Evolutionary conservation across 768 basidiomycete genomes (phyloP).

Genomic region (Amanita pseudoporphyria): DNA sequence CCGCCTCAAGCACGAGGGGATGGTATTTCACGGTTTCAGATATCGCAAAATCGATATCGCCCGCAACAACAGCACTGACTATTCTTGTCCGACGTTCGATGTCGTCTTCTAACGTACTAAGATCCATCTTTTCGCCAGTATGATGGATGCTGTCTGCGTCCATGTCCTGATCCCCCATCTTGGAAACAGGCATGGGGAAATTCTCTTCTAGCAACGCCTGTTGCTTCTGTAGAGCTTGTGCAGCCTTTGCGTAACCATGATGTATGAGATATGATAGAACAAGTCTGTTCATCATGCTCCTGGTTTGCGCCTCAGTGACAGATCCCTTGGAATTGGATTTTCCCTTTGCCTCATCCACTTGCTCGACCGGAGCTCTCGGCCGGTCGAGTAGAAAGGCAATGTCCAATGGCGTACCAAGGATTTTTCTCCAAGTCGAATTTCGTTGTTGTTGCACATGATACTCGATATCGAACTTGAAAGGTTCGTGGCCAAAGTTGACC

Average conservation of each 20-base stretch:
- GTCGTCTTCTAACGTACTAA: slow-evolving; percentile 31
- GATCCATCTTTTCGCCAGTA: slow-evolving; percentile 10
- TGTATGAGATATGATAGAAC: slow-evolving; percentile 76
- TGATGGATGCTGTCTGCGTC: slow-evolving; percentile 32
- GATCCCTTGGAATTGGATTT: slow-evolving; percentile 8
- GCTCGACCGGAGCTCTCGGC: slow-evolving; percentile 13
- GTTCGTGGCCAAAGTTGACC: slow-evolving; percentile 81
- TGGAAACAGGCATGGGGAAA: slow-evolving; percentile 1
- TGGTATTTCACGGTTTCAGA: slow-evolving; percentile 43
- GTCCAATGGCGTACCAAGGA: slow-evolving; percentile 48
- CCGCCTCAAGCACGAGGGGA: slow-evolving; percentile 55
- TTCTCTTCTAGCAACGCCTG: slow-evolving; percentile 8
- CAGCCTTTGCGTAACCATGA: slow-evolving; percentile 72
- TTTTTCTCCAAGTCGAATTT: slow-evolving; percentile 55
- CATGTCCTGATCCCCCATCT: slow-evolving; percentile 28
- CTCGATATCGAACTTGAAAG: slow-evolving; percentile 89
- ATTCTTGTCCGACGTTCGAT: slow-evolving; percentile 64
- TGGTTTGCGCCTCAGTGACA: slow-evolving; percentile 38
- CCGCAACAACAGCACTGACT: slow-evolving; percentile 55
- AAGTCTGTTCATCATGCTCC: slow-evolving; percentile 58
- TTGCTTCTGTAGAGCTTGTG: slow-evolving; percentile 54
- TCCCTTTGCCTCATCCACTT: slow-evolving; percentile 14
- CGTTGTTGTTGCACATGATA: slow-evolving; percentile 69
- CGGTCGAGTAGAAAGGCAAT: slow-evolving; percentile 22
- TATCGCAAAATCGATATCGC: slow-evolving; percentile 65